Evolutionary conservation across 2,329 filamentous ascomycete genomes (phyloP), one percentile per base, ranked within the genome.

Genomic region (Hypoxylon rubiginosum): DNA sequence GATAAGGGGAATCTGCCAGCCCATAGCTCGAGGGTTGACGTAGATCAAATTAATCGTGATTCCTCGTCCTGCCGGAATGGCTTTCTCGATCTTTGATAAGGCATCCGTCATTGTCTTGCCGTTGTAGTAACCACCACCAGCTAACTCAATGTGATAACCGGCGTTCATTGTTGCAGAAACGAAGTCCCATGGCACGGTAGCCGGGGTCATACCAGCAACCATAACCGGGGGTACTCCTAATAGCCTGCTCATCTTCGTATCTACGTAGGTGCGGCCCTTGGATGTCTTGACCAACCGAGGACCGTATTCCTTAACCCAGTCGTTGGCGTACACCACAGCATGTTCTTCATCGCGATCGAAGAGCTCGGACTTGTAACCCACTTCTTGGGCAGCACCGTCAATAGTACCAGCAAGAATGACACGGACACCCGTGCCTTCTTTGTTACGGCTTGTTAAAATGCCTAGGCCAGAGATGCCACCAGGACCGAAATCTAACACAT

Each of bases 251-350:
- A 97, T 96, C 84, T 97, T 97, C 67, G 96, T 99, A 78, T 98
- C 94, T 50, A 99, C 93, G 72, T 92, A 97, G 1, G 93, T 97
- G 76, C 94, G 88, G 19, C 96, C 96, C 62, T 88, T 90, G 10
- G 94, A 95, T 13, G 92, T 97, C 82, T 93, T 96, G 73, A 97
- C 90, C 46, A 99, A 86, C 64, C 90, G 91, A n/a, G 97, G 96
- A 9, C 95, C 94, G 77, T 96, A 94, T 79, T 97, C 94, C 81
- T 97, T 97, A 62, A 99, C 94, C 97, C 97, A 99, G 80, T 99
- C 93, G 30, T 94, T 91, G 52, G 96, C 95, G 78, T 94, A 98
- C 79, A 94, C 96, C 75, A 99, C 91, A 4, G 96, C 94, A 75
- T 97, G 90, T 77, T 97, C 93, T 75, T 94, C 93, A 77, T 99